phyloP scores from a whole-genome alignment of 2,329 filamentous ascomycete genomes.

The Ophiostoma quercus region DNA sequence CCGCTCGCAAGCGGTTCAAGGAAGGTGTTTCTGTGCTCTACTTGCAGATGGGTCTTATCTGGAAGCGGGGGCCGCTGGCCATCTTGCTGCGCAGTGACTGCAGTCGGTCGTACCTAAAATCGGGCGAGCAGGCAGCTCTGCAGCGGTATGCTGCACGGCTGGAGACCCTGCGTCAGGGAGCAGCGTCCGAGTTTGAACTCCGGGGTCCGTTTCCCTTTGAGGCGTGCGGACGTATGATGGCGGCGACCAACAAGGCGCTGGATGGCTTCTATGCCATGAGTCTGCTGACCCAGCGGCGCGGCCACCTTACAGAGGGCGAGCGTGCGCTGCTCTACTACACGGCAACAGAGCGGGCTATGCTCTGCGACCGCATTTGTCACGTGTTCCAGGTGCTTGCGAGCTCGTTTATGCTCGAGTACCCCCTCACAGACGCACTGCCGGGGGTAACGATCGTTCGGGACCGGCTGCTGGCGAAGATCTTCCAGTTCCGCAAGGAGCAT shows the following conservation, averaged over 20 bases:
- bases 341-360: slow-evolving; percentile 66
- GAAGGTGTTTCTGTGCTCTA: slow-evolving; percentile 87
- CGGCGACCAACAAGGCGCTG: slow-evolving; percentile 75
- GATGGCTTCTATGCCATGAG: slow-evolving; percentile 97
- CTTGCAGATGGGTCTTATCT: slow-evolving; percentile 90
- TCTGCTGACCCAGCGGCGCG: slow-evolving; percentile 77
- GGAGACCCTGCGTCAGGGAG: slow-evolving; percentile 66
- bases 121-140: slow-evolving; percentile 81
- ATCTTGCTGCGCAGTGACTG: slow-evolving; percentile 59
- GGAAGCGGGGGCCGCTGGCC: slow-evolving; percentile 86
- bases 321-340: slow-evolving; percentile 75
- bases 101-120: slow-evolving; percentile 68
- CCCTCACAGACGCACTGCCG: slow-evolving; percentile 81
- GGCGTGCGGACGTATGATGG: slow-evolving; percentile 68
- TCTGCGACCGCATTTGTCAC: slow-evolving; percentile 88
- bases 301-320: slow-evolving; percentile 71
- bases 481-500: slow-evolving; percentile 73
- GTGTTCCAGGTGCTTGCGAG: slow-evolving; percentile 80
- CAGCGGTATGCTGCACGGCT: slow-evolving; percentile 73
- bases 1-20: slow-evolving; percentile 79
- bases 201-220: slow-evolving; percentile 77
- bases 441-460: slow-evolving; percentile 77
- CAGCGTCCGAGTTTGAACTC: slow-evolving; percentile 82
- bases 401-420: slow-evolving; percentile 90
- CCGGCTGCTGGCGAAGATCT: slow-evolving; percentile 77